These are phyloP conservation scores for Eimeria sp. DNA, from an alignment of 169 alveolate genomes.

Conservation along the genomic window DNA sequence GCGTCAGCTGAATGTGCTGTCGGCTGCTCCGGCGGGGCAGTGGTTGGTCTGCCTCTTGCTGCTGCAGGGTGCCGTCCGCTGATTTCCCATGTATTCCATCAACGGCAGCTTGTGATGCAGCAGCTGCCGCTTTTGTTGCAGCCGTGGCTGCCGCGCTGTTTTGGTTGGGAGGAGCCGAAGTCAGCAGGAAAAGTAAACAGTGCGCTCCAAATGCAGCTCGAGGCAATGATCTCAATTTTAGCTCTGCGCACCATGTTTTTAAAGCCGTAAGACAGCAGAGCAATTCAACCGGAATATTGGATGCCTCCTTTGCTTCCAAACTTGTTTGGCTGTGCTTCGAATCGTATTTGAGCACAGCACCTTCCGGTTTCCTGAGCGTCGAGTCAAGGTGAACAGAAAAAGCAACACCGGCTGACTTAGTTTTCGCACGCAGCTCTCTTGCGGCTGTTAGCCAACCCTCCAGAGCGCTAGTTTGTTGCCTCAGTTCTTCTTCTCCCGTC, in stretches of 20 bases:
- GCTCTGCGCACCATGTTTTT: slow-evolving; percentile 72
- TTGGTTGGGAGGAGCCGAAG: slow-evolving; percentile 66
- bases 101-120: slow-evolving; percentile 40
- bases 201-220: slow-evolving; percentile 77
- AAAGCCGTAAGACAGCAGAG: slow-evolving; percentile 76
- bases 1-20: slow-evolving; percentile 36
- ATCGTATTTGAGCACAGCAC: background rate
- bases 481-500: slow-evolving; percentile 59
- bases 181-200: slow-evolving; percentile 62
- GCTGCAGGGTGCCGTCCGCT: background rate
- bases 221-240: slow-evolving; percentile 42
- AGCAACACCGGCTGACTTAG: slow-evolving; percentile 6
- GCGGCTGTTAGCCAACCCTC: slow-evolving; percentile 72
- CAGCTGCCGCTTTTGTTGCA: slow-evolving; percentile 45
- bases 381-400: slow-evolving; percentile 2
- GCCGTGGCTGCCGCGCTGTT: slow-evolving; percentile 77
- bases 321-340: background rate
- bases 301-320: background rate
- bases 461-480: slow-evolving; percentile 63
- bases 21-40: slow-evolving; percentile 40
- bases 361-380: background rate
- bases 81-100: background rate
- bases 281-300: slow-evolving; percentile 20
- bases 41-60: slow-evolving; percentile 12
- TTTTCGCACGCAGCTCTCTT: slow-evolving; percentile 47